phyloP scores from a whole-genome alignment of 352 stramenopile genomes.

The Phytopythium helicoides region DNA sequence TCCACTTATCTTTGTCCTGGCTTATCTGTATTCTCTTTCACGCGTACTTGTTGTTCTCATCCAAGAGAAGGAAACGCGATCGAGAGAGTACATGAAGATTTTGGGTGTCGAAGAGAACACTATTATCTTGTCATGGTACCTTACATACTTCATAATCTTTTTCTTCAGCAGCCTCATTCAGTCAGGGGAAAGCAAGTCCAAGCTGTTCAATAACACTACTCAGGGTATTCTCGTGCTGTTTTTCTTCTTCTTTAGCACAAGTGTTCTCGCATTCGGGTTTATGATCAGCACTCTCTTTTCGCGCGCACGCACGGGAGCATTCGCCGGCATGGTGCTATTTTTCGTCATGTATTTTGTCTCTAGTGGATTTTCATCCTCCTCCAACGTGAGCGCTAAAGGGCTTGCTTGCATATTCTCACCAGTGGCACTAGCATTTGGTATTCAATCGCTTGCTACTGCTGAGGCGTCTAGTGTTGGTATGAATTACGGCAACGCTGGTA shows the following conservation, averaged over 20 bases:
- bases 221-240: too few relatives aligned
- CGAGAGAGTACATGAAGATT: constrained; percentile 72
- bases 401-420: constrained; percentile 56
- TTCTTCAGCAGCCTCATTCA: constrained; percentile 59
- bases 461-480: constrained; percentile 61
- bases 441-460: constrained; percentile 53
- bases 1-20: constrained; percentile 85
- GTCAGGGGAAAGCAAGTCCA: constrained; percentile 37
- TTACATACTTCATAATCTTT: constrained; percentile 88
- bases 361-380: constrained; percentile 35
- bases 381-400: constrained; percentile 42
- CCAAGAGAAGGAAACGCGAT: constrained; percentile 71
- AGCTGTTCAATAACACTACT: constrained; percentile 51
- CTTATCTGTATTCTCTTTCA: constrained; percentile 65
- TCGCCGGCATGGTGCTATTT: constrained; percentile 80
- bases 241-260: constrained; percentile 71
- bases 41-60: constrained; percentile 83
- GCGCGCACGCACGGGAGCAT: constrained; percentile 58
- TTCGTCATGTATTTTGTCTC: constrained; percentile 90
- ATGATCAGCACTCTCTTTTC: constrained; percentile 83
- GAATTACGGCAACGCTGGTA: constrained; percentile 39
- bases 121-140: constrained; percentile 69
- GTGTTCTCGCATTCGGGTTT: constrained; percentile 63
- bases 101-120: constrained; percentile 50
- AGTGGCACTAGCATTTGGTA: constrained; percentile 74